These are phyloP conservation scores for Gossypium arboreum DNA, from an alignment of 345 rosid genomes.

Conservation along the genomic window DNA sequence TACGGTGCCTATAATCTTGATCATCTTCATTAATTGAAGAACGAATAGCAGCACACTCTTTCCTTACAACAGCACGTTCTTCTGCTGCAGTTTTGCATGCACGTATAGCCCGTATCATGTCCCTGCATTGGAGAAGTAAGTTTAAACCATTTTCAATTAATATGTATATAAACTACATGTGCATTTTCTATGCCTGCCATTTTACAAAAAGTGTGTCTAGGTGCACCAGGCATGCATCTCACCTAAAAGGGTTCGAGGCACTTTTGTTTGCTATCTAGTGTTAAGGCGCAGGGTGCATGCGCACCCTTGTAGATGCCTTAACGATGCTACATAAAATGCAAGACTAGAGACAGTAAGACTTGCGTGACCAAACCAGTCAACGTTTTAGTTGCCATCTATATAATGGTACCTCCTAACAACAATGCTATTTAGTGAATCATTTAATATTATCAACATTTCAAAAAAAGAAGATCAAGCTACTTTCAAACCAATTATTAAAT, in stretches of 20 bases:
- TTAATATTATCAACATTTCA: background rate
- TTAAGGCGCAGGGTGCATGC: too few relatives aligned
- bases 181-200: too few relatives aligned
- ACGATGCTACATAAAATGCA: background rate
- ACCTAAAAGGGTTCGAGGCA: too few relatives aligned
- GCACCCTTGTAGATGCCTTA: too few relatives aligned
- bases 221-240: too few relatives aligned
- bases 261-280: too few relatives aligned
- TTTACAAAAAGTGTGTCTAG: too few relatives aligned
- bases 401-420: background rate
- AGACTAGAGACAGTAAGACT: background rate
- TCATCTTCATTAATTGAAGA: constrained; percentile 84
- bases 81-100: constrained; percentile 99
- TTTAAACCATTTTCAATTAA: background rate
- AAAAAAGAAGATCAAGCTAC: background rate
- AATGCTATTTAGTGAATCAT: background rate
- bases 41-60: constrained; percentile 95
- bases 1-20: constrained; percentile 81
- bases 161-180: background rate
- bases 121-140: constrained; percentile 54
- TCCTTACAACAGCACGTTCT: constrained; percentile 94
- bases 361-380: background rate
- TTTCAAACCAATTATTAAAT: background rate
- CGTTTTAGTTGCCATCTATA: background rate
- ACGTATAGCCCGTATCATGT: constrained; percentile 92